Conservation (phyloP, 805 yeast species). For the Candida manassasensis region DNA sequence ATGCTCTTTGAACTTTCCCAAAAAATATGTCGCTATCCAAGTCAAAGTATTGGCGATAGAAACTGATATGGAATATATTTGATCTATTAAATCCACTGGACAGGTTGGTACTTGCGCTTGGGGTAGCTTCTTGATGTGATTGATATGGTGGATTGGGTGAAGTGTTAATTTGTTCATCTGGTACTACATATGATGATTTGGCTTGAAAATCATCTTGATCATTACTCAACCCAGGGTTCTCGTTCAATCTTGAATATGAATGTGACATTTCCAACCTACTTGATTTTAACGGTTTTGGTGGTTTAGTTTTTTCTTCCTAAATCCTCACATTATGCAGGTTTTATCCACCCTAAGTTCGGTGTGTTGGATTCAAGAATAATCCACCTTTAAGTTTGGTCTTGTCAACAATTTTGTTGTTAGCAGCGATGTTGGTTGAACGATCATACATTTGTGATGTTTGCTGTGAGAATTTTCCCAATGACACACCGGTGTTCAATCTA, state of each 20-base stretch:
- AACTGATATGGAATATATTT: conserved; percentile 52
- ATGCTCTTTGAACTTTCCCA: conserved; percentile 46
- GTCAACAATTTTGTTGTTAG: neutral
- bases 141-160: neutral
- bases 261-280: neutral
- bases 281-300: too few relatives aligned
- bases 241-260: conserved; percentile 1
- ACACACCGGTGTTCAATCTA: too few relatives aligned
- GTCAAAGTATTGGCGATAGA: conserved; percentile 65
- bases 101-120: neutral
- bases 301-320: too few relatives aligned
- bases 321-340: neutral
- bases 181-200: neutral
- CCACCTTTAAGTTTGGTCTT: conserved; percentile 4
- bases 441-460: too few relatives aligned
- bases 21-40: conserved; percentile 62
- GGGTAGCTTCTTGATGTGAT: neutral
- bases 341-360: neutral
- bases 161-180: neutral
- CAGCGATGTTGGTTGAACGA: too few relatives aligned
- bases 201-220: neutral
- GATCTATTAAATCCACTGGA: conserved; percentile 11
- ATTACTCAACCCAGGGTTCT: neutral
- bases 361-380: neutral
- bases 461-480: too few relatives aligned